Percentiles rank a stretch among this genome's conserved stretches.
Evolutionary conservation across 257 asterid species (phyloP).

Genomic region (Petunia secreta): DNA sequence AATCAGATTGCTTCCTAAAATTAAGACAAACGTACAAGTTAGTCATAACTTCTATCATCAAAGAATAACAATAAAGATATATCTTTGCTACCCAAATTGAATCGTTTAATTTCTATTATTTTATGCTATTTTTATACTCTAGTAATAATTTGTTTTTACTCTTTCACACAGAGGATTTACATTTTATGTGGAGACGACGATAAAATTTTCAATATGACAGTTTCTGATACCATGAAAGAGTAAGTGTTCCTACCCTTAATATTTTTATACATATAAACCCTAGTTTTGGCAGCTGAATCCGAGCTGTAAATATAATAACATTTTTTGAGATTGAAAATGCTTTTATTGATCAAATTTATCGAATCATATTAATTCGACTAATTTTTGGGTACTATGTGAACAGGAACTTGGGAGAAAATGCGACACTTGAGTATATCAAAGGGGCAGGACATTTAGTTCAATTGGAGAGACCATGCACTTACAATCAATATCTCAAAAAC

Average conservation of each 20-base stretch:
- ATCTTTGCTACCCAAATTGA: too few species aligned
- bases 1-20: too few species aligned
- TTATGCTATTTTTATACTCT: too few species aligned
- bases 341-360: background rate
- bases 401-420: constrained; percentile 17
- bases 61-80: too few species aligned
- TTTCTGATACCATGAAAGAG: constrained; percentile 19
- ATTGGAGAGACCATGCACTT: constrained; percentile 20
- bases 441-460: constrained; percentile 13
- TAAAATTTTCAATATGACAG: background rate
- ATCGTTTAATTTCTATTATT: too few species aligned
- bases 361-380: background rate
- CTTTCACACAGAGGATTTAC: background rate
- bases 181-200: constrained; percentile 18
- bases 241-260: too few species aligned
- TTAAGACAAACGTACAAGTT: too few species aligned
- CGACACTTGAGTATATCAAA: constrained; percentile 1
- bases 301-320: too few species aligned
- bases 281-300: too few species aligned
- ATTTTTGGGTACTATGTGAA: background rate
- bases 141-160: too few species aligned
- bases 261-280: too few species aligned
- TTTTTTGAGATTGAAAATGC: background rate
- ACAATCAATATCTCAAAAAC: constrained; percentile 15
- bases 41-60: too few species aligned